Evolutionary conservation across 106 monocot genomes (phyloP).

Genomic region (Triglochin maritima): DNA sequence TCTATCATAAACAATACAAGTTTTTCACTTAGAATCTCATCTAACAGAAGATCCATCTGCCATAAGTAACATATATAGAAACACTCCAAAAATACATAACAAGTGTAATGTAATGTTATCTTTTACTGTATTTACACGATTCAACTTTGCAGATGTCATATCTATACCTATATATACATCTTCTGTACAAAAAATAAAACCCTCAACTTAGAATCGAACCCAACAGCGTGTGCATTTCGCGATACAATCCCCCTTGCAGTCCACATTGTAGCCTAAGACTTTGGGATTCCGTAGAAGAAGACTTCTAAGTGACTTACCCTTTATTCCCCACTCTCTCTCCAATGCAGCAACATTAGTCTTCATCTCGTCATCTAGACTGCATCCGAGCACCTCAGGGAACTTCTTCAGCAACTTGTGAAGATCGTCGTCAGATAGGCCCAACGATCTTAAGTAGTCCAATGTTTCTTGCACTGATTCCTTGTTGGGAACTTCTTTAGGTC

Average conservation of each 20-base stretch:
- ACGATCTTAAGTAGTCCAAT: conserved; percentile 44
- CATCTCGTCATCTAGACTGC: conserved; percentile 52
- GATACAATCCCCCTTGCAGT: conserved; percentile 88
- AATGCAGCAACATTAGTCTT: conserved; percentile 47
- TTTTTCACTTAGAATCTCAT: no score
- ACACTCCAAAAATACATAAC: no score
- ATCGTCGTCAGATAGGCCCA: conserved; percentile 73
- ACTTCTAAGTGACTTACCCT: conserved; percentile 59
- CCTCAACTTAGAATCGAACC: conserved; percentile 52
- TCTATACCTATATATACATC: no score
- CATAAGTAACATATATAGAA: no score
- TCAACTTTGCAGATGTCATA: no score
- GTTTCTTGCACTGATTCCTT: conserved; percentile 22
- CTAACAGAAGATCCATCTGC: no score
- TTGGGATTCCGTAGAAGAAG: conserved; percentile 87
- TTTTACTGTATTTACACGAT: no score
- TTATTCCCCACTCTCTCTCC: conserved; percentile 81
- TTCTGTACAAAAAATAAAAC: neutral
- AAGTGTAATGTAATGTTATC: no score
- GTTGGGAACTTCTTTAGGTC: conserved; percentile 40
- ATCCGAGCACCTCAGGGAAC: conserved; percentile 88
- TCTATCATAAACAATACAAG: no score
- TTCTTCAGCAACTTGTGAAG: conserved; percentile 81
- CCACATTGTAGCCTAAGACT: conserved; percentile 86
- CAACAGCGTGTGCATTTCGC: conserved; percentile 82